phyloP scores from a whole-genome alignment of 352 stramenopile genomes.

The Blastocystis sp. region DNA sequence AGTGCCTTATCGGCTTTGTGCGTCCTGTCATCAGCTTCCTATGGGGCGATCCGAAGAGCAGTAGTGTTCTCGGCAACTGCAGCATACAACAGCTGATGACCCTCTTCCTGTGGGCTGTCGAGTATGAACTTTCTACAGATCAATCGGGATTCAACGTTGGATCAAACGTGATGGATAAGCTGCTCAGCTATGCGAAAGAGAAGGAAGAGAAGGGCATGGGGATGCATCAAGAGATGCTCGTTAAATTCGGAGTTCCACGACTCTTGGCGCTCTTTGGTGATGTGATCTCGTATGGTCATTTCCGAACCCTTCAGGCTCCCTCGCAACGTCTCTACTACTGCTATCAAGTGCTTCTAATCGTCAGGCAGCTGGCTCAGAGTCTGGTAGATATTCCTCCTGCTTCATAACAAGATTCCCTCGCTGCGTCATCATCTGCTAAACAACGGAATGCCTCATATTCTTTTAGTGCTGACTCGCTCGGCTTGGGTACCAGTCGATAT shows the following conservation, averaged over 20 bases:
- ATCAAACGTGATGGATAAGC: background rate
- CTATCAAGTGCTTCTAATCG: background rate
- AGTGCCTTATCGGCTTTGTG: background rate
- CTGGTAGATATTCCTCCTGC: background rate
- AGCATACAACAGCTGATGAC: constrained; percentile 42
- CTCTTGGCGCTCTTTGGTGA: background rate
- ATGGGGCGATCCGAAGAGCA: background rate
- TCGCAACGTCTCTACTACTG: background rate
- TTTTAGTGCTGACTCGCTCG: background rate
- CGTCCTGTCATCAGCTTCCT: background rate
- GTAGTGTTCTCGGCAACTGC: background rate
- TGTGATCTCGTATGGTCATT: background rate
- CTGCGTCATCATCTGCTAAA: background rate
- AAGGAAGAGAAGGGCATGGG: background rate
- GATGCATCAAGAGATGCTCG: background rate
- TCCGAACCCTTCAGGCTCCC: background rate
- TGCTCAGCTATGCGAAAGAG: background rate
- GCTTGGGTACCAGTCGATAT: background rate
- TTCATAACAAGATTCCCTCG: background rate
- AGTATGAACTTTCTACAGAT: background rate
- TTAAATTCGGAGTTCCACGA: constrained; percentile 30
- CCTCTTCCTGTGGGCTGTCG: constrained; percentile 22
- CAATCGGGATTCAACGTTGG: background rate
- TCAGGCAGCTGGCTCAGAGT: background rate
- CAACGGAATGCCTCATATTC: constrained; percentile 19